Conservation (phyloP, 2,329 filamentous ascomycete species). For the Penicillium sp. region DNA sequence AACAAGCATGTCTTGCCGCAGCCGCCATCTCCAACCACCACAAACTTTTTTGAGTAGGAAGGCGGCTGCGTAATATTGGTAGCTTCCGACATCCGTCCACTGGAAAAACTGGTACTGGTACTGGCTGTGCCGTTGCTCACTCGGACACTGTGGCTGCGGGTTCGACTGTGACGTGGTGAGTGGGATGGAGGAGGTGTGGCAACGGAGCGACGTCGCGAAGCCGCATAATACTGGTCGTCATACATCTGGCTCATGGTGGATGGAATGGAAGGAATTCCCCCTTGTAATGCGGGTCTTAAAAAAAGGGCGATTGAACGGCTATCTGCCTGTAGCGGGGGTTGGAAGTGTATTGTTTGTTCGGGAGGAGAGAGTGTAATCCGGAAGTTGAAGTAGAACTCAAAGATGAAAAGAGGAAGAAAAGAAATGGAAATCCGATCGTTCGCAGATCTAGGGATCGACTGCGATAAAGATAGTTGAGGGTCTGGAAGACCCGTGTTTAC, state of each 20-base stretch:
- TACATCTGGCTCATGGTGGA: constrained; percentile 37
- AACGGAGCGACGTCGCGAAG: constrained; percentile 59
- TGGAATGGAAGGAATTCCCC: constrained; percentile 14
- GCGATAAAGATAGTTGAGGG: constrained; percentile 16
- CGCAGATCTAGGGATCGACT: constrained; percentile 19
- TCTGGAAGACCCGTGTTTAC: constrained; percentile 35
- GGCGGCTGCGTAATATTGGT: constrained; percentile 89
- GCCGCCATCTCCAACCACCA: constrained; percentile 95
- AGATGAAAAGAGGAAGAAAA: constrained; percentile 1
- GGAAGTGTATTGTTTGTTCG: not conserved
- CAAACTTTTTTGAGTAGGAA: constrained; percentile 97
- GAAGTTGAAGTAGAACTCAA: not conserved
- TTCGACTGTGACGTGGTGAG: constrained; percentile 47
- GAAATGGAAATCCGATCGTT: constrained; percentile 12
- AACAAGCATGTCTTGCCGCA: constrained; percentile 98
- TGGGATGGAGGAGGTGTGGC: constrained; percentile 40
- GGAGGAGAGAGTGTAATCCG: not conserved
- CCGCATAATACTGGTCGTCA: constrained; percentile 52
- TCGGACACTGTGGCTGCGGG: constrained; percentile 59
- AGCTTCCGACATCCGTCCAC: constrained; percentile 71
- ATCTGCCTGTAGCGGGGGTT: constrained; percentile 2
- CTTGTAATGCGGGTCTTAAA: constrained; percentile 13
- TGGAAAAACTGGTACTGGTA: constrained; percentile 74
- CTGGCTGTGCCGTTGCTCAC: constrained; percentile 89
- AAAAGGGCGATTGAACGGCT: constrained; percentile 2